Percentiles rank a stretch among this genome's conserved stretches.
Conservation (phyloP, 2,329 filamentous ascomycete genomes). For the Beauveria australis region DNA sequence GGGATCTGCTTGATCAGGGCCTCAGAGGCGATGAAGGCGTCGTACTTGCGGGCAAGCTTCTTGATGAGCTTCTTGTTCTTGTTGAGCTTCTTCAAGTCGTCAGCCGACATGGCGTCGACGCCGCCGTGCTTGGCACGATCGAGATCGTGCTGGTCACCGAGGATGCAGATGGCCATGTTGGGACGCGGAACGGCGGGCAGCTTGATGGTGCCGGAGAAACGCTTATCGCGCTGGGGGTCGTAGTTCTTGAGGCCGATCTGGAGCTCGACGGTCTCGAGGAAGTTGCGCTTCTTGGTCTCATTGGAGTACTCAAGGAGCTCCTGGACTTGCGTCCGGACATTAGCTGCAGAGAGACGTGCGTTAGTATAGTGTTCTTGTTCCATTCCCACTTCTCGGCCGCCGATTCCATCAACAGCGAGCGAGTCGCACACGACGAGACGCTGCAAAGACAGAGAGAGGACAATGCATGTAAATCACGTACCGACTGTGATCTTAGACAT, state of each 20-base stretch:
- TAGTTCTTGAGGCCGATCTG: conserved; percentile 98
- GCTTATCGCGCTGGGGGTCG: conserved; percentile 99
- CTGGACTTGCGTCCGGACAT: conserved; percentile 91
- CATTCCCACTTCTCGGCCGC: background rate
- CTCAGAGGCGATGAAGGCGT: conserved; percentile 97
- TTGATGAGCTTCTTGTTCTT: conserved; percentile 99
- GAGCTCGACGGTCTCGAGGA: conserved; percentile 88
- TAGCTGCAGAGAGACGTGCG: conserved; percentile 43
- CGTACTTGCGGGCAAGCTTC: conserved; percentile 99
- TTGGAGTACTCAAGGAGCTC: conserved; percentile 91
- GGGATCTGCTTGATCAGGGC: conserved; percentile 99
- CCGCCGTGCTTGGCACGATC: conserved; percentile 99
- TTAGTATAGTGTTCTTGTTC: conserved; percentile 27
- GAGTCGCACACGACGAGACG: background rate
- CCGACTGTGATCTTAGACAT: conserved; percentile 84
- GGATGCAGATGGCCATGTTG: conserved; percentile 77
- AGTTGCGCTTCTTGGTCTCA: conserved; percentile 96
- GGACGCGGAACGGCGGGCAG: conserved; percentile 87
- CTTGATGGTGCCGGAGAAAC: conserved; percentile 99
- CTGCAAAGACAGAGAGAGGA: background rate
- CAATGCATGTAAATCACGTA: conserved; percentile 24
- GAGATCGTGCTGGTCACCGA: conserved; percentile 86
- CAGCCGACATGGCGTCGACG: conserved; percentile 94
- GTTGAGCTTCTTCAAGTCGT: conserved; percentile 99
- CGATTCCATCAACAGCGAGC: background rate